Evolutionary conservation across 148 eudicot genomes (phyloP), one percentile per base, ranked within the genome.

Genomic region (Fagopyrum homotropicum): DNA sequence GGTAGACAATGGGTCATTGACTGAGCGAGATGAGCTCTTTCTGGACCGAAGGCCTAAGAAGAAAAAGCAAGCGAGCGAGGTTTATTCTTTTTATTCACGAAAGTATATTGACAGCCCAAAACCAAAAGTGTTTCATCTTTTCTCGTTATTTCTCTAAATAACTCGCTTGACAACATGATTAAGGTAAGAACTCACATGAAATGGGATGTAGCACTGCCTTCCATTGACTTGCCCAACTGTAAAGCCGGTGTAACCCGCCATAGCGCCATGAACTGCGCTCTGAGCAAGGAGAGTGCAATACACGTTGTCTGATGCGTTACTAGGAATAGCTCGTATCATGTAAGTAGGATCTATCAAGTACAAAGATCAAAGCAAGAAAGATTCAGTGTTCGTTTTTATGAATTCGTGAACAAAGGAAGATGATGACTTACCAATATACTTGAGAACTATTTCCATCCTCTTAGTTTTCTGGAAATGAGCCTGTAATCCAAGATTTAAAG

Each of bases 251-350:
- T 72, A 72, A 4, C 74, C 74, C 12, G 74, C 74, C 74, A 72
- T 72, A 72, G 74, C 74, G 17, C 74, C 74, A 19, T 72, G 74
- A 72, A 19, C 74, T 14, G 74, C 74, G 11, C 74, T 72, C 55
- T 72, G 74, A 72, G 74, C 74, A 17, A 72, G 74, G n/a, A 72
- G 74, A 45, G 74, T 72, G 4, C 74, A 72, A 4, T 72, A 72
- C 14, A 72, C 74, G 11, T 72, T 72, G 74, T 72, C 74, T 47
- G 74, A 72, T 47, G 74, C 74, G 30, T 72, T 72, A 49, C 74
- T 72, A n/a, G 74, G 74, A 47, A 72, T 72, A 17, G 74, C 74
- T 72, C 74, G 30, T 17, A 72, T 72, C 74, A 72, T 72, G 8
- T 72, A 72, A 2, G 74, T 72, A 49, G 74, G 74, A 72, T 72